Percentiles rank a stretch among this genome's conserved stretches.
Conservation (phyloP, 495 filamentous ascomycete genomes). For the Trypethelium eluteriae region DNA sequence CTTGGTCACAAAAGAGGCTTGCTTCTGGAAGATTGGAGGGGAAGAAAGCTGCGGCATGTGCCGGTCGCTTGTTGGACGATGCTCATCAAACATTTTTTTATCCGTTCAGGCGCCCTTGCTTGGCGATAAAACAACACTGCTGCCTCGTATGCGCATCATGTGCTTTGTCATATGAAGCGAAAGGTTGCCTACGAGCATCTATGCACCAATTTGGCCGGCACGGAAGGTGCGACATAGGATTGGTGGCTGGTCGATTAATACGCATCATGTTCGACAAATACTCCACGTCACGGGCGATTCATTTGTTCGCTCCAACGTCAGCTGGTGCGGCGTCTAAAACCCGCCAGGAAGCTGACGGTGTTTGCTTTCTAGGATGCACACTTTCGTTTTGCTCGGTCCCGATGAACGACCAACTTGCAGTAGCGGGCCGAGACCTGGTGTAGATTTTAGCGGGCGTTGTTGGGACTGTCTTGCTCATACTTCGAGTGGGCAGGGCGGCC, state of each 20-base stretch:
- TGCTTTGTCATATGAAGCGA: conserved; percentile 4
- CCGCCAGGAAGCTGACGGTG: conserved; percentile 5
- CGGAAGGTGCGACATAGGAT: background rate
- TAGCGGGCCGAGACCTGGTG: conserved; percentile 4
- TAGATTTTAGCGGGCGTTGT: background rate
- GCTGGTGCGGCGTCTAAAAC: background rate
- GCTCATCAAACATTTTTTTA: background rate
- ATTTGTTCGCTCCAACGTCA: background rate
- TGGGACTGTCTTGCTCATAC: background rate
- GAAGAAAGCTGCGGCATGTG: background rate
- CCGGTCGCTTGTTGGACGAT: conserved; percentile 5
- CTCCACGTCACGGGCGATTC: conserved; percentile 9
- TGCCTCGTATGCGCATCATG: conserved; percentile 10
- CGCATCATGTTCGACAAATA: background rate
- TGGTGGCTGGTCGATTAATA: background rate
- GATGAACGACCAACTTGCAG: background rate
- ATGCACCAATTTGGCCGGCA: conserved; percentile 1
- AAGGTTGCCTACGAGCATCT: background rate
- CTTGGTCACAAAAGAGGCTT: background rate
- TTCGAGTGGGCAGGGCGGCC: background rate
- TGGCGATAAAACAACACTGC: conserved; percentile 3
- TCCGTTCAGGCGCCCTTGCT: background rate
- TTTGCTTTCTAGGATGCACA: conserved; percentile 10
- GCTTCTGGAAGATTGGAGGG: conserved; percentile 10
- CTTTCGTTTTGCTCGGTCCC: background rate